Evolutionary conservation across 305 asterid species (phyloP).

Genomic region (Fraxinus paxiana): DNA sequence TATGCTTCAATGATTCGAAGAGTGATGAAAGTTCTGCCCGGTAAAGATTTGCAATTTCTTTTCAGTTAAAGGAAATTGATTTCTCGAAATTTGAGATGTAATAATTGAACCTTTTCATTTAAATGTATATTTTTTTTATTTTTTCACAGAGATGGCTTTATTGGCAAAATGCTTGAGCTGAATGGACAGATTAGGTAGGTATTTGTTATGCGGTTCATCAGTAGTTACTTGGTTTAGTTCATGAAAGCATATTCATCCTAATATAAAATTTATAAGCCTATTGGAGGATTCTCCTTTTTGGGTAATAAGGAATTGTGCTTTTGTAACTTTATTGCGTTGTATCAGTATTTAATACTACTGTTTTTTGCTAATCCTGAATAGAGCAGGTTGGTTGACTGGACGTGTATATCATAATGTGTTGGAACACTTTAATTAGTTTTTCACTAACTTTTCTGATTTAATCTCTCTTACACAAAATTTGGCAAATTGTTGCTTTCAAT

Average conservation of each 20-base stretch:
- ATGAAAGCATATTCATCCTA: background rate
- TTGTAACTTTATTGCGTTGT: background rate
- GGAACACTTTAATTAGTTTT: background rate
- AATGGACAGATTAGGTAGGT: slow-evolving; percentile 62
- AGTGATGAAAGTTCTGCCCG: slow-evolving; percentile 40
- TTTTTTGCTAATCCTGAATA: background rate
- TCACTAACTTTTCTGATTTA: slow-evolving; percentile 2
- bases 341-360: background rate
- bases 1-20: too few relatives aligned
- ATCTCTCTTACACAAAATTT: background rate
- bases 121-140: slow-evolving; percentile 17
- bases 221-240: background rate
- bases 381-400: slow-evolving; percentile 14
- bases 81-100: background rate
- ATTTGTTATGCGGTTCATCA: slow-evolving; percentile 4
- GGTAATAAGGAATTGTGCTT: background rate
- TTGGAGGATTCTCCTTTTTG: background rate
- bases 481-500: background rate
- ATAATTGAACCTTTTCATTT: background rate
- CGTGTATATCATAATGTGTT: slow-evolving; percentile 4
- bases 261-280: background rate
- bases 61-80: background rate
- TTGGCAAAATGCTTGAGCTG: slow-evolving; percentile 56
- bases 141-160: slow-evolving; percentile 53
- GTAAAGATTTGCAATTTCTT: slow-evolving; percentile 28